A percentile compares a stretch with the other conserved stretches of the same genome.
phyloP scores from a whole-genome alignment of 768 basidiomycete genomes.

The Mycena pura region DNA sequence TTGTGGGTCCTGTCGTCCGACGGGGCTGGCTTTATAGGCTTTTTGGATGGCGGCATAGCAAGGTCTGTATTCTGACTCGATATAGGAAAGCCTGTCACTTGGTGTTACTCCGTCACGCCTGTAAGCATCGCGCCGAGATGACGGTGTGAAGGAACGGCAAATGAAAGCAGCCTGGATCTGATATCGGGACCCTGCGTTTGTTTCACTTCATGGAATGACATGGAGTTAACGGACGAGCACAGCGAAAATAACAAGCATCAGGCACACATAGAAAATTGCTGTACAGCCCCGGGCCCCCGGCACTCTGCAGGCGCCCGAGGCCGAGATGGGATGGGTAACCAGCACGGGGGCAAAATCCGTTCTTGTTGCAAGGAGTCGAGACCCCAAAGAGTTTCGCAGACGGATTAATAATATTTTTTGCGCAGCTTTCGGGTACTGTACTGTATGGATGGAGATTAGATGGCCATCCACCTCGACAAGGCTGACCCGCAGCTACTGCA shows the following conservation, averaged over 20 bases:
- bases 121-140: constrained; percentile 26
- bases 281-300: constrained; percentile 18
- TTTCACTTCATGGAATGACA: constrained; percentile 22
- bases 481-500: too few species aligned
- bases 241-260: constrained; percentile 1
- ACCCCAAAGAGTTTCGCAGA: too few species aligned
- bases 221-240: constrained; percentile 26
- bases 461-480: neutral
- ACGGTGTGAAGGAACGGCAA: constrained; percentile 24
- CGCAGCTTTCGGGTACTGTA: constrained; percentile 6
- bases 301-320: too few species aligned
- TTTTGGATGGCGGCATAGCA: constrained; percentile 22
- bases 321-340: too few species aligned
- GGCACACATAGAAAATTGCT: constrained; percentile 13
- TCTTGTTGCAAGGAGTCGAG: constrained; percentile 18
- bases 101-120: constrained; percentile 22
- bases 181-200: constrained; percentile 19
- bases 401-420: neutral
- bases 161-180: constrained; percentile 14
- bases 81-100: constrained; percentile 23
- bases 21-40: constrained; percentile 22
- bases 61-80: constrained; percentile 21
- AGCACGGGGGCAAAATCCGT: too few species aligned
- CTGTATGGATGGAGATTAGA: constrained; percentile 1
- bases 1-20: neutral